These are phyloP conservation scores for Chaetomiaceae sp. DNA, from an alignment of 2,329 filamentous ascomycete species.

Conservation along the genomic window DNA sequence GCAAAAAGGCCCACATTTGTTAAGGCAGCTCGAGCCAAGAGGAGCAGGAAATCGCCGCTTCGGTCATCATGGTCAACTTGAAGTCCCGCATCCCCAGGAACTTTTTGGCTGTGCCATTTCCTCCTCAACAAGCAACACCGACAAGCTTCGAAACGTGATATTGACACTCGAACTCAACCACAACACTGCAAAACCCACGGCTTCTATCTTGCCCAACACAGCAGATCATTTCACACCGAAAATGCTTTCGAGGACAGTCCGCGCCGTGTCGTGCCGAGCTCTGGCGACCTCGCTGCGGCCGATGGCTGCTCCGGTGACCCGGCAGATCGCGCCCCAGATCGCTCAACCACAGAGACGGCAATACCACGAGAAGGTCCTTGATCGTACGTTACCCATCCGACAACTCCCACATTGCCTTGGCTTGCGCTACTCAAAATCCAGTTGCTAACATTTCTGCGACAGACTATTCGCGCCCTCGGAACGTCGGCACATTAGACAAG, in stretches of 20 bases:
- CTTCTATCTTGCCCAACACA: neutral
- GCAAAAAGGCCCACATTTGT: slow-evolving; percentile 12
- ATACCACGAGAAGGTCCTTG: slow-evolving; percentile 61
- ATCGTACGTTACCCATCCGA: slow-evolving; percentile 48
- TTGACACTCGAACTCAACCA: slow-evolving; percentile 5
- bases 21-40: slow-evolving; percentile 20
- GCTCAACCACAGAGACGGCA: slow-evolving; percentile 40
- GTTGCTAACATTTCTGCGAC: slow-evolving; percentile 23
- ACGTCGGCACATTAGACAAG: slow-evolving; percentile 61
- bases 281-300: slow-evolving; percentile 39
- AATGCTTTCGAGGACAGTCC: slow-evolving; percentile 47
- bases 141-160: slow-evolving; percentile 8
- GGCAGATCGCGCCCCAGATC: slow-evolving; percentile 39
- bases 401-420: slow-evolving; percentile 26
- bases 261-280: slow-evolving; percentile 41
- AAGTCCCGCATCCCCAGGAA: slow-evolving; percentile 26
- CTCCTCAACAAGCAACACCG: slow-evolving; percentile 6
- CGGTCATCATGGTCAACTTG: slow-evolving; percentile 21
- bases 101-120: slow-evolving; percentile 15
- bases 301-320: slow-evolving; percentile 35
- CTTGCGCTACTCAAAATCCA: neutral
- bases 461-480: slow-evolving; percentile 51
- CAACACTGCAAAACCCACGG: neutral
- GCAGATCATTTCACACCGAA: slow-evolving; percentile 19
- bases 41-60: slow-evolving; percentile 25